Conservation (phyloP, 2,329 filamentous ascomycete species). For the Colletotrichum spinosum region DNA sequence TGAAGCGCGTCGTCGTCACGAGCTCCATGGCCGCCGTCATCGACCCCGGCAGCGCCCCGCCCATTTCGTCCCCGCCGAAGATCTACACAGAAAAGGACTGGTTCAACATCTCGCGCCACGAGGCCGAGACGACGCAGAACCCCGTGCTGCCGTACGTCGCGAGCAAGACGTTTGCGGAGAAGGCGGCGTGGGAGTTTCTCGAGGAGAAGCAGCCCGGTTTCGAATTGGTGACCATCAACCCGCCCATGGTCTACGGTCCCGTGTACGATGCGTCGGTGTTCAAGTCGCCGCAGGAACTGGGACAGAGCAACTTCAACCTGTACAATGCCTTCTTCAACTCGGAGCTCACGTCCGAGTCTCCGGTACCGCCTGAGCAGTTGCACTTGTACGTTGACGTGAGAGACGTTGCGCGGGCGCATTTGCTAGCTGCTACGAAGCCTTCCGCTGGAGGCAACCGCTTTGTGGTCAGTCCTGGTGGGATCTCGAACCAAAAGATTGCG, state of each 20-base stretch:
- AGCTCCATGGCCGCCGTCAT: constrained; percentile 60
- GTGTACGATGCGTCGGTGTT: constrained; percentile 4
- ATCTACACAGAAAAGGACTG: constrained; percentile 62
- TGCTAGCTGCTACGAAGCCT: constrained; percentile 40
- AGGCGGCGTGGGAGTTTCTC: constrained; percentile 48
- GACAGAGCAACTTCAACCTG: constrained; percentile 29
- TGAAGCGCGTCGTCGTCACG: constrained; percentile 72
- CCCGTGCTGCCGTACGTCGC: constrained; percentile 54
- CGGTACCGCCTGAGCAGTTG: constrained; percentile 36
- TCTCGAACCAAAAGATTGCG: constrained; percentile 39
- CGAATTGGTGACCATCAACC: constrained; percentile 49
- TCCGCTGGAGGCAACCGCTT: constrained; percentile 43
- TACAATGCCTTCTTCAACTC: constrained; percentile 22
- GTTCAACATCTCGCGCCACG: constrained; percentile 38
- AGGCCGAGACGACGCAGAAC: constrained; percentile 46
- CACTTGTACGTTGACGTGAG: constrained; percentile 45
- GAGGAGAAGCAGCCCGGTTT: constrained; percentile 46
- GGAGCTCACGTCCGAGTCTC: constrained; percentile 1
- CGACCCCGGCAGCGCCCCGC: constrained; percentile 46
- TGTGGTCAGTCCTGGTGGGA: constrained; percentile 38
- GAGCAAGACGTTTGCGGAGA: constrained; percentile 60
- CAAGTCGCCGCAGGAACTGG: constrained; percentile 5
- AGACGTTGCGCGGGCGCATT: constrained; percentile 42
- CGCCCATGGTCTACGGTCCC: constrained; percentile 34
- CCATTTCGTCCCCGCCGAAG: constrained; percentile 51